Conservation (phyloP, 805 yeast species). For the Candida odintsovae region DNA sequence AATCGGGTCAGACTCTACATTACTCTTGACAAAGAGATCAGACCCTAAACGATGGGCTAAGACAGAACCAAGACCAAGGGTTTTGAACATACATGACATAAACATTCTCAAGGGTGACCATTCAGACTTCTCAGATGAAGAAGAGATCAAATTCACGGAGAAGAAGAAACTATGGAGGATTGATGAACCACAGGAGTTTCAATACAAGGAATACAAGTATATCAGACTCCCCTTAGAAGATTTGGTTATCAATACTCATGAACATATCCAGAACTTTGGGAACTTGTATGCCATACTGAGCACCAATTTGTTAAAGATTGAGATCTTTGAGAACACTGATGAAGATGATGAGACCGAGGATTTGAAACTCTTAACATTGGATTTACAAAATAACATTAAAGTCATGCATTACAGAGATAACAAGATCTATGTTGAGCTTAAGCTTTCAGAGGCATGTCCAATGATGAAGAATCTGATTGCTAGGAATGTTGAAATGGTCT, state of each 20-base stretch:
- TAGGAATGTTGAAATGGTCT: background rate
- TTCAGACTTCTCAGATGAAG: background rate
- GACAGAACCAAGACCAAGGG: background rate
- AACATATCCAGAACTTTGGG: background rate
- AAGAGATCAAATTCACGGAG: background rate
- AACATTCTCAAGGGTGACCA: background rate
- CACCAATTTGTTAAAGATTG: background rate
- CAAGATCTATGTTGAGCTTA: background rate
- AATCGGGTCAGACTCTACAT: background rate
- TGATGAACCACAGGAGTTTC: background rate
- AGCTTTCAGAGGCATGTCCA: background rate
- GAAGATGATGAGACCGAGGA: background rate
- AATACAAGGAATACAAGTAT: background rate
- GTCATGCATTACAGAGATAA: background rate
- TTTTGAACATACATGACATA: background rate
- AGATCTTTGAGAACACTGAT: background rate
- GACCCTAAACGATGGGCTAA: background rate
- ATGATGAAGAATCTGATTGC: background rate
- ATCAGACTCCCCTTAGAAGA: background rate
- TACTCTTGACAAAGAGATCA: background rate
- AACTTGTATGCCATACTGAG: background rate
- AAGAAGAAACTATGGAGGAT: background rate
- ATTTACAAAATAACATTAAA: background rate
- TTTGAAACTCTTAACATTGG: background rate
- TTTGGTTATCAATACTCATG: background rate